Evolutionary conservation across 176 grass and related monocot genomes (phyloP), one percentile per base, ranked within the genome.

Genomic region (Avena atlantica): DNA sequence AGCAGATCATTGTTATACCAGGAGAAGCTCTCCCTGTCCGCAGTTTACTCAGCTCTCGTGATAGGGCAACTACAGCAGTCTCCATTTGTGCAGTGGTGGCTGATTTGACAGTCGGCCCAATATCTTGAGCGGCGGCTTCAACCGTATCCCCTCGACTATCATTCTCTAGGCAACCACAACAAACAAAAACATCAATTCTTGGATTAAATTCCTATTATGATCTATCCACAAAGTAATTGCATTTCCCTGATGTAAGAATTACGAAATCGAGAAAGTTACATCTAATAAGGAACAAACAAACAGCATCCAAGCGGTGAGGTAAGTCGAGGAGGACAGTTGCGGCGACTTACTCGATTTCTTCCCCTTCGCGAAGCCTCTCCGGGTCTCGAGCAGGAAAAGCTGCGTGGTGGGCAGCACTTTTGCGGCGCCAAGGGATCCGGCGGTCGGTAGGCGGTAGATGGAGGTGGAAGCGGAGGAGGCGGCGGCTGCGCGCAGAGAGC

Each of bases 1-100:
- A 86, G 74, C 42, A n/a, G 20, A 62, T 58, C 70, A 20, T 79
- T 62, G 48, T 4, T 15, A 65, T 91, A 98, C 97, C 97, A 45
- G 94, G 81, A 19, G 88, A 78, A 57, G 97, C 97, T 75, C 97
- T 92, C 68, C 97, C 97, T 8, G 94, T 96, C 73, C 97, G 89
- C 20, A 99, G 81, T 83, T 96, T 99, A 87, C 92, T 96, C 20
- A 99, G 82, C 50, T 96, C 97, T 67, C 94, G 86, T 9, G 97
- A 86, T 42, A 99, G 74, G n/a, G 94, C 79, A 83, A 94, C 78
- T 36, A 96, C 82, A 14, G 92, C 94, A 55, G 92, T 89, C 40
- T 99, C 97, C 97, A 96, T 99, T 67, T 94, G 97, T 20, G 83
- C 29, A 11, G 79, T 85, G 23, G 97, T 69, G 23, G 85, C 81